These are phyloP conservation scores for Globisporangium uncinulatum DNA, from an alignment of 352 stramenopile genomes.

Conservation along the genomic window DNA sequence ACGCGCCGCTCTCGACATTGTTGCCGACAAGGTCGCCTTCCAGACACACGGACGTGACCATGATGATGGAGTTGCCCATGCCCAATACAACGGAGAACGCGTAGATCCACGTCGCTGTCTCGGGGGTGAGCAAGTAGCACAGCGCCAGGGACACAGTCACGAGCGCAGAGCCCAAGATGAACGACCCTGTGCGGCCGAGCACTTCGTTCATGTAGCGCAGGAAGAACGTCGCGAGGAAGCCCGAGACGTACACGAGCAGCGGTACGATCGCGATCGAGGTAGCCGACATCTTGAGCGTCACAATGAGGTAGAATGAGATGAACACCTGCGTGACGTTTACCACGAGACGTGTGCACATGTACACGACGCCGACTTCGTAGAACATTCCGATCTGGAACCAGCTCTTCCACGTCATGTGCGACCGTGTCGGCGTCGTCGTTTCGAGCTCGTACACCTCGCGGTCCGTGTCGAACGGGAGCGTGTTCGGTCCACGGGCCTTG, in stretches of 20 bases:
- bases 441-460: slow-evolving; percentile 28
- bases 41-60: slow-evolving; percentile 82
- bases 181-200: slow-evolving; percentile 64
- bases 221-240: slow-evolving; percentile 76
- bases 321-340: slow-evolving; percentile 86
- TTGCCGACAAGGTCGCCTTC: slow-evolving; percentile 79
- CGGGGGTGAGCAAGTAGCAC: slow-evolving; percentile 52
- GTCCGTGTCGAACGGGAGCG: slow-evolving; percentile 47
- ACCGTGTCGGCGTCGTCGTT: neutral
- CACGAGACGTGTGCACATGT: slow-evolving; percentile 85
- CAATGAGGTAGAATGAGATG: slow-evolving; percentile 84
- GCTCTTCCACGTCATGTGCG: slow-evolving; percentile 66
- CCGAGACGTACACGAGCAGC: slow-evolving; percentile 77
- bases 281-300: slow-evolving; percentile 81
- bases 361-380: slow-evolving; percentile 80
- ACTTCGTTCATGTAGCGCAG: slow-evolving; percentile 70
- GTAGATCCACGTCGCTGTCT: slow-evolving; percentile 69
- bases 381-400: slow-evolving; percentile 83
- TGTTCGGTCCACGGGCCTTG: slow-evolving; percentile 31
- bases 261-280: slow-evolving; percentile 82
- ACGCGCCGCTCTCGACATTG: slow-evolving; percentile 77
- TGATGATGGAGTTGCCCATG: slow-evolving; percentile 85
- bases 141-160: slow-evolving; percentile 45
- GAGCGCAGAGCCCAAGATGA: slow-evolving; percentile 46
- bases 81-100: slow-evolving; percentile 61